Conservation (phyloP, 495 filamentous ascomycete species). For the Aspergillus panamensis region DNA sequence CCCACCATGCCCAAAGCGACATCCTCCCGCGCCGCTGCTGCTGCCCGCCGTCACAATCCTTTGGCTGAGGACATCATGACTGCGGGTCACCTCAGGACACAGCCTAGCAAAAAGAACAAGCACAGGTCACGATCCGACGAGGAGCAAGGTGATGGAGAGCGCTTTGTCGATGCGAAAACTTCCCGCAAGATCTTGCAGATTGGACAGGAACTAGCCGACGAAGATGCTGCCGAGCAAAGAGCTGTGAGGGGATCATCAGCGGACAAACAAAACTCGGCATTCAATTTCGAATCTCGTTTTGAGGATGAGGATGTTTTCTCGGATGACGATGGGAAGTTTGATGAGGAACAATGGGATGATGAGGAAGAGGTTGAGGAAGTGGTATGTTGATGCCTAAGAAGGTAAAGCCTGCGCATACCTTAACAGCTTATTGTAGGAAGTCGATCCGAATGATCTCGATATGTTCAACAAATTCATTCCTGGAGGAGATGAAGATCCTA, state of each 20-base stretch:
- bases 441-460: conserved; percentile 85
- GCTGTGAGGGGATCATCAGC: conserved; percentile 24
- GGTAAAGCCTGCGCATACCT: neutral
- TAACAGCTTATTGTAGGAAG: conserved; percentile 49
- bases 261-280: conserved; percentile 54
- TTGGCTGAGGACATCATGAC: conserved; percentile 68
- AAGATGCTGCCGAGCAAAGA: conserved; percentile 56
- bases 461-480: conserved; percentile 87
- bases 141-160: conserved; percentile 58
- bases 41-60: conserved; percentile 60
- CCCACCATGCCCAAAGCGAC: conserved; percentile 44
- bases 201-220: conserved; percentile 76
- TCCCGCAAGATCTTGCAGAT: conserved; percentile 85
- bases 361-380: conserved; percentile 75
- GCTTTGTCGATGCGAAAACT: conserved; percentile 78
- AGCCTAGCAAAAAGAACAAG: conserved; percentile 53
- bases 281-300: conserved; percentile 61
- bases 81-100: conserved; percentile 56
- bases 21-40: conserved; percentile 38
- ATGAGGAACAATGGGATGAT: conserved; percentile 54
- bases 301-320: conserved; percentile 49
- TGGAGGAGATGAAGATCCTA: conserved; percentile 47
- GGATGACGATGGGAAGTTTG: conserved; percentile 56
- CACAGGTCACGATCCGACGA: conserved; percentile 51
- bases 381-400: conserved; percentile 39